These are phyloP conservation scores for Paspalum vaginatum DNA, from an alignment of 176 grass and related monocot species.

Conservation along the genomic window DNA sequence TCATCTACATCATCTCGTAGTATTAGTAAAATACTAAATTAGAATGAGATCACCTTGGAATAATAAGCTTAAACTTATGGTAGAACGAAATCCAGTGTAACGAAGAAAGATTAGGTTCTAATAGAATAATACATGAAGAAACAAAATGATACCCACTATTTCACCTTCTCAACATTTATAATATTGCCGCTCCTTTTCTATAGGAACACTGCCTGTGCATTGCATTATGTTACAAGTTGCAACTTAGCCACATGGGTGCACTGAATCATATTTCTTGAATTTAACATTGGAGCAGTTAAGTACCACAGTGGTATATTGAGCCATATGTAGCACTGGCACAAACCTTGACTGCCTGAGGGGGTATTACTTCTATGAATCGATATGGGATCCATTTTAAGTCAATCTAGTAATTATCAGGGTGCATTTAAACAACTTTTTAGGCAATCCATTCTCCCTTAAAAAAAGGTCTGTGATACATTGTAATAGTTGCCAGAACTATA, in stretches of 20 bases:
- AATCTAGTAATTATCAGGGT: not conserved
- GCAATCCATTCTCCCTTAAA: not conserved
- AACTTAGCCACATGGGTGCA: constrained; percentile 18
- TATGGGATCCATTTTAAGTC: not conserved
- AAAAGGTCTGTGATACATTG: not conserved
- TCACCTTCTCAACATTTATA: constrained; percentile 6
- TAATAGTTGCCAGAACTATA: not conserved
- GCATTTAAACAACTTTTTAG: constrained; percentile 6
- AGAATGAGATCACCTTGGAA: not conserved
- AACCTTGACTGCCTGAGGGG: not conserved
- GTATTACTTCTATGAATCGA: not conserved
- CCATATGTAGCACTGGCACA: not conserved
- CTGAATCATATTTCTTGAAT: constrained; percentile 22
- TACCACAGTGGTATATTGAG: not conserved
- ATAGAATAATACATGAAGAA: constrained; percentile 7
- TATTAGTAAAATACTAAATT: constrained; percentile 27
- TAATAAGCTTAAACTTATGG: constrained; percentile 2
- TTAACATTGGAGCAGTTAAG: constrained; percentile 13
- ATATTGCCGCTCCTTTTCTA: not conserved
- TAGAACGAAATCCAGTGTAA: not conserved
- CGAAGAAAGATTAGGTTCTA: constrained; percentile 20
- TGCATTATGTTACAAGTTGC: not conserved
- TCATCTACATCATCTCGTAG: constrained; percentile 11
- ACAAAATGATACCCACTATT: not conserved
- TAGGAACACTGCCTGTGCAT: not conserved